Evolutionary conservation across 768 basidiomycete species (phyloP), one percentile per base, ranked within the genome.

Genomic region (Suillus weaverae): DNA sequence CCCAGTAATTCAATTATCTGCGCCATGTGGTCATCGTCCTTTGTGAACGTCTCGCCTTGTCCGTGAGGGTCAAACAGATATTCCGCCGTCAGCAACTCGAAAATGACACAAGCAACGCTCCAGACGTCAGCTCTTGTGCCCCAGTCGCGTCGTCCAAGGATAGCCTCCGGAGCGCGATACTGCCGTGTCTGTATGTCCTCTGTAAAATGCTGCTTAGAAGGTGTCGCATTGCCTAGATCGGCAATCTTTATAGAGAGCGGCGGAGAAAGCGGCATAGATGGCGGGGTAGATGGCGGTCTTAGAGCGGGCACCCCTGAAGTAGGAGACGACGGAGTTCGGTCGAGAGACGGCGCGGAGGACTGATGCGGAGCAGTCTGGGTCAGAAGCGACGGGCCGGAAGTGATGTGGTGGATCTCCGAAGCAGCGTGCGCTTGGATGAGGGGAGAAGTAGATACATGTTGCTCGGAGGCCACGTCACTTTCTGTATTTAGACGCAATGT

Each of bases 171-270:
- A 33, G 92, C 86, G 66, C 95, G 90, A 75, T 97, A 97, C 73
- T 97, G 95, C 50, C 95, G 86, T n/a, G 95, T 97, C 79, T 97
- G 95, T 68, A 96, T 97, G 73, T 95, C 95, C 72, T 96, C 95
- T 10, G 95, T 97, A 74, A 87, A 97, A 74, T 97, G 94, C 70
- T 89, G 88, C 69, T 81, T 89, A n/a, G 92, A 89, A 18, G 94
- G 95, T 41, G 95, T 95, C 32, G 95, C 95, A 74, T 97, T 97
- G 32, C 95, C 95, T 51, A 97, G 80, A 79, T 97, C 95, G 36
- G 95, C 95, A 67, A 97, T 95, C 83, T 97, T 97, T 73, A 97
- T 85, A 22, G 85, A 88, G 69, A 97, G 88, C 3, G 85, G 85
- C n/a, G 81, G 57, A 1, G 62, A 65, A 39, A 61, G 7, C 22